Conservation (phyloP, 2,329 filamentous ascomycete genomes). For the Thielaviopsis ethacetica region DNA sequence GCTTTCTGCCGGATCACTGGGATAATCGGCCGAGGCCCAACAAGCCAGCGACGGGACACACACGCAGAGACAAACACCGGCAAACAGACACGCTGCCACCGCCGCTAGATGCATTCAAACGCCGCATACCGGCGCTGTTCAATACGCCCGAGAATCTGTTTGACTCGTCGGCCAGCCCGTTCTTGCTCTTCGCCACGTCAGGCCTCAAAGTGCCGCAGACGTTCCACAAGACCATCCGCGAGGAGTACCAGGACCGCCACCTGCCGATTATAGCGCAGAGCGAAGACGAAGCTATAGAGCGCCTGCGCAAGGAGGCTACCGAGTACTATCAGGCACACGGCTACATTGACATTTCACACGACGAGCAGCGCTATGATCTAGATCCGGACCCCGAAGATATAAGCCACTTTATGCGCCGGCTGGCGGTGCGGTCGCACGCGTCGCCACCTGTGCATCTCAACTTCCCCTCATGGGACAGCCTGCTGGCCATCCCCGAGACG, state of each 20-base stretch:
- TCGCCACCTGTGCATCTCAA: constrained; percentile 26
- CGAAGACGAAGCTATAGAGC: constrained; percentile 1
- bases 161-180: constrained; percentile 42
- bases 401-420: neutral
- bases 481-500: constrained; percentile 31
- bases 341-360: constrained; percentile 10
- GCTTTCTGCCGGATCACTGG: constrained; percentile 37
- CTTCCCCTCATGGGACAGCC: constrained; percentile 32
- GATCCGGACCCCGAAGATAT: constrained; percentile 2
- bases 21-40: constrained; percentile 19
- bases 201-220: constrained; percentile 29
- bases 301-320: neutral
- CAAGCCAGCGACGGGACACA: neutral
- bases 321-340: neutral
- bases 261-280: neutral
- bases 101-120: neutral
- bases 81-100: neutral
- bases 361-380: constrained; percentile 5
- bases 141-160: constrained; percentile 31
- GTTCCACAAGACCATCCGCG: constrained; percentile 21
- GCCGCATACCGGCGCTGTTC: constrained; percentile 29
- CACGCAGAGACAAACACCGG: neutral
- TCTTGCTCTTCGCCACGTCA: constrained; percentile 40
- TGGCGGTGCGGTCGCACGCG: neutral
- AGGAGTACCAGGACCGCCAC: constrained; percentile 2